Percentiles rank a stretch among this genome's conserved stretches.
Evolutionary conservation across 768 basidiomycete species (phyloP).

Genomic region (Rhodotorula toruloides): DNA sequence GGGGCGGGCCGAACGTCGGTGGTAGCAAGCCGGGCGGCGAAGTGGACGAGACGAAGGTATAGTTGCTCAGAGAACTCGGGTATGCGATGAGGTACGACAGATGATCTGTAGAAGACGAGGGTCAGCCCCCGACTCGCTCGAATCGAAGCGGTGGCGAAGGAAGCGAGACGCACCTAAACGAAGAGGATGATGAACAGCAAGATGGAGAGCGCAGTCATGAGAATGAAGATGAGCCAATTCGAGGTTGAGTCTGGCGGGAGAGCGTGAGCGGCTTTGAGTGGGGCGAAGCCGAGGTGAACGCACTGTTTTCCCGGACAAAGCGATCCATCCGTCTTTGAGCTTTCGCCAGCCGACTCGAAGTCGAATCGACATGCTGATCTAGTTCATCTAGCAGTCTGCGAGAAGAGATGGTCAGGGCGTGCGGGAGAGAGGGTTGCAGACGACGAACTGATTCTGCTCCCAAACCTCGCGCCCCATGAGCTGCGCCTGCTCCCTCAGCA

Average conservation of each 20-base stretch:
- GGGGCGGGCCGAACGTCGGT: too few relatives aligned
- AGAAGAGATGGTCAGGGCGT: neutral
- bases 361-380: conserved; percentile 64
- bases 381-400: conserved; percentile 73
- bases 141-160: neutral
- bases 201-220: conserved; percentile 71
- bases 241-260: conserved; percentile 65
- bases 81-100: too few relatives aligned
- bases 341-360: conserved; percentile 60
- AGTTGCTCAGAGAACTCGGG: too few relatives aligned
- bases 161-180: conserved; percentile 49
- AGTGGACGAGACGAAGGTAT: too few relatives aligned
- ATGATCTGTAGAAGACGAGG: too few relatives aligned
- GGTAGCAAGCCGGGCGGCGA: too few relatives aligned
- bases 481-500: conserved; percentile 81
- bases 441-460: conserved; percentile 79
- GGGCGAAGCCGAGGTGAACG: conserved; percentile 45
- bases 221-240: conserved; percentile 80
- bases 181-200: conserved; percentile 76
- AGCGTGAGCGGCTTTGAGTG: neutral
- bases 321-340: conserved; percentile 68
- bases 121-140: too few relatives aligned
- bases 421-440: neutral
- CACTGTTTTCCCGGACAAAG: conserved; percentile 79
- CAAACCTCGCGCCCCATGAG: conserved; percentile 88